Base-by-base conservation (phyloP, 1,139 yeast species). In the Zygoascus hellenicus region DNA sequence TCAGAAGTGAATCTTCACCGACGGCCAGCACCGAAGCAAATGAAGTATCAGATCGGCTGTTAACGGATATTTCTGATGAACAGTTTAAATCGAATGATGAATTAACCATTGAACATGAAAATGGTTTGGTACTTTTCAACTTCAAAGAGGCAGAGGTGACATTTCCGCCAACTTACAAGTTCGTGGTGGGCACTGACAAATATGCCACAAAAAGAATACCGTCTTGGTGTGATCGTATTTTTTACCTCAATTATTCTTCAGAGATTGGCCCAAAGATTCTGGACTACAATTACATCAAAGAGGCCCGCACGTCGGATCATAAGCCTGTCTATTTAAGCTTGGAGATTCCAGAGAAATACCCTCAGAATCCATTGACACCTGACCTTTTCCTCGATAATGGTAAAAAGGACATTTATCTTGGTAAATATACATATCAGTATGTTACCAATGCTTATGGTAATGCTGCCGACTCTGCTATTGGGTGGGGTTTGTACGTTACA, bases 161-260 rank as follows among this genome's bases (percentile, higher is more conserved):
- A 0, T 89, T 89, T 62, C 70, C 70, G 17, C 96, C 96, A 9
- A 85, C 95, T 0, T 89, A 83, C 68, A 89, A 89, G 65, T 85
- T 70, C 60, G 63, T 66, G 44, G 52, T 72, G 2, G 76, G 77
- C 15, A 46, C 58, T 11, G 50, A 40, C 35, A 42, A 37, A 14
- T 71, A 72, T 6, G 84, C 77, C 62, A 76, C 78, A 53, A 81
- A 79, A 54, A 67, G 96, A 49, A 70, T 72, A 1, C 95, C 96
- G 0, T 83, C 95, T 2, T 89, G 96, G 95, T 88, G 96, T 63
- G 97, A 89, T 61, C 68, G 97, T 45, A 77, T 89, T 2, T 61
- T 89, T 40, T 86, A 69, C 58, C 76, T 77, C 50, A 63, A 72
- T 0, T 80, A 81, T 58, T 13, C 35, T 4, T 9, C 37, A 9